phyloP scores from a whole-genome alignment of 805 yeast genomes.

The Sungouiella thailandica region DNA sequence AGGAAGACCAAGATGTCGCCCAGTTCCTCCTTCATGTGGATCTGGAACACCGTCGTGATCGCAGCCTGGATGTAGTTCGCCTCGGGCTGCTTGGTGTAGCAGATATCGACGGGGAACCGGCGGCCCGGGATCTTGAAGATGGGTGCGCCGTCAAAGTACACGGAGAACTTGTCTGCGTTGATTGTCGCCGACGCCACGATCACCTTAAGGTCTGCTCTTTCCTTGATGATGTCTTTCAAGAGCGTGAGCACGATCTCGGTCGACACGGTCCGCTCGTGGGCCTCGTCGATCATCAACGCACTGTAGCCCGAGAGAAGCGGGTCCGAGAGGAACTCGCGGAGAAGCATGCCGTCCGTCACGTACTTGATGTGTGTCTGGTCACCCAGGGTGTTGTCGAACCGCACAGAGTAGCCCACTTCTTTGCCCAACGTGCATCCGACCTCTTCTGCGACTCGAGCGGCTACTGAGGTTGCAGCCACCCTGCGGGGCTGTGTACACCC shows the following conservation, averaged over 20 bases:
- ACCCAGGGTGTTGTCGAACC: constrained; percentile 79
- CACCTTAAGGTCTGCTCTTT: constrained; percentile 66
- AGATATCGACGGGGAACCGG: constrained; percentile 84
- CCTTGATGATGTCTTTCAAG: constrained; percentile 59
- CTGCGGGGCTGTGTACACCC: constrained; percentile 95
- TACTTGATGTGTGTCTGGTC: constrained; percentile 72
- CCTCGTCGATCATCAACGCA: constrained; percentile 92
- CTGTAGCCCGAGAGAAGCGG: constrained; percentile 65
- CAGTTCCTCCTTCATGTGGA: constrained; percentile 63
- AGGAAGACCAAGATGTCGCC: constrained; percentile 89
- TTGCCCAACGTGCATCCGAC: constrained; percentile 75
- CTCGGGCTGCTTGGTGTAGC: constrained; percentile 82
- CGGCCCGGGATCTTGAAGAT: constrained; percentile 89
- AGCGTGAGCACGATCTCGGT: constrained; percentile 81
- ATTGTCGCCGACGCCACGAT: constrained; percentile 92
- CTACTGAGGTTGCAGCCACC: constrained; percentile 91
- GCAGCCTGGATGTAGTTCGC: constrained; percentile 90
- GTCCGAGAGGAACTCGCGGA: constrained; percentile 78
- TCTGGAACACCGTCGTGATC: constrained; percentile 78
- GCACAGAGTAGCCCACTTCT: constrained; percentile 81
- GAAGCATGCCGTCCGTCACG: constrained; percentile 93
- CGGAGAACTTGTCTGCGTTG: constrained; percentile 82
- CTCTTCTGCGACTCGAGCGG: constrained; percentile 88
- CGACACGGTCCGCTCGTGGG: constrained; percentile 92
- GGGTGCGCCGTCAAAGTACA: constrained; percentile 78